Evolutionary conservation across 306 rosid species (phyloP), one percentile per base, ranked within the genome.

Genomic region (Malus domestica): DNA sequence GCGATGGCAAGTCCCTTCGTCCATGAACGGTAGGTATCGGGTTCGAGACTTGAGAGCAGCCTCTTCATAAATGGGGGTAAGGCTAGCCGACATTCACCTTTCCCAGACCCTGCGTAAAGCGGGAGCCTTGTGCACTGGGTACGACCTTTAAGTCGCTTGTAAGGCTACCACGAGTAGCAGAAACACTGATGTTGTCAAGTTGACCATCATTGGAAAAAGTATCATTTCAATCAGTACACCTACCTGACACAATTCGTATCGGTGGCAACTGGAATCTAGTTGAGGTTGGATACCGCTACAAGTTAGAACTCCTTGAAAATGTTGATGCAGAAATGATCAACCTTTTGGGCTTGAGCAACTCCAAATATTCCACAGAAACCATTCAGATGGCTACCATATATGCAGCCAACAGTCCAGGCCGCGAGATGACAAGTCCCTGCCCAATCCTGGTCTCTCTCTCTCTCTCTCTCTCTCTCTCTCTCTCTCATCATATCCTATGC

Each of bases 261-360:
- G 35, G 6, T 1, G 0, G 35, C 1, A 33, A 33, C 35, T 33
- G 35, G 35, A 33, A 33, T 33, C 45, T 51, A 3, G 8, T 32
- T 33, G 65, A 54, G 64, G 0, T 20, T 1, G 32, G n/a, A 49
- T 0, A 52, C 1, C 0, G 1, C 1, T 54, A 0, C 12, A 71
- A 71, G 65, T 6, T 71, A 23, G 51, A 71, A 4, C 22, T 14
- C 51, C 4, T 71, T 33, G 75, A 55, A 13, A 12, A 0, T 20
- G 63, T 54, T 54, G 64, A 32, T 16, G 44, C 9, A 19, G 45
- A 64, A 18, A 64, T 32, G 23, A 29, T 29, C 67, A 3, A 62
- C 19, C 40, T 62, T 62, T 62, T 62, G 19, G 67, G 67, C 4
- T 14, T 15, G 38, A 62, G 20, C 2, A 14, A 29, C 20, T 14